Base-by-base conservation (phyloP, 2,329 filamentous ascomycete species). In the Hypoxylon sp. region DNA sequence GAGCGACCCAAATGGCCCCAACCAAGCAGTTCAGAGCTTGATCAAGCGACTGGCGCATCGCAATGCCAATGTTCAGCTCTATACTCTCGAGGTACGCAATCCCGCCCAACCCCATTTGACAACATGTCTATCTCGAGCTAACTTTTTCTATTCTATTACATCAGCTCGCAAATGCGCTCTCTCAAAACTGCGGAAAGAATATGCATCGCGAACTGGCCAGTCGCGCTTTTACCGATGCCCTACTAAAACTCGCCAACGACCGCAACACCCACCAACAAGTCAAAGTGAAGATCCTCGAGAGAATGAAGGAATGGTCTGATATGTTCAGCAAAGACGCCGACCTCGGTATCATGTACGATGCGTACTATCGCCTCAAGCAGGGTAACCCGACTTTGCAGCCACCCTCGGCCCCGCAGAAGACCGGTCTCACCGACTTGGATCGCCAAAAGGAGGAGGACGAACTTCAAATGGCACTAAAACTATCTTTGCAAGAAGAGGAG, bases 381-480 rank as follows among this genome's bases (percentile, higher is more conserved):
- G 74, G 72, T 82, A 93, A 99, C 74, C 94, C 94, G 2, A 93
- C 90, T 60, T 75, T 99, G 44, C 90, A 96, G 58, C 83, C 92
- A 11, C 94, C 94, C 0, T 96, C 91, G 47, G 96, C 96, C 60
- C 94, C 94, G 3, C 88, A 88, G 64, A 99, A 99, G 79, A 90
- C 88, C 55, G 86, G 91, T 62, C 91, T 99, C 57, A 97, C 93
- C 34, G 89, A 95, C 23, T 65, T 88, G 35, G 94, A 99, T 72
- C 84, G 94, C 58, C 89, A 91, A 72, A 96, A 96, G 74, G 94
- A 99, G 73, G 94, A 99, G 55, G 92, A 97, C 40, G 94, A 99
- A 73, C 77, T 99, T 46, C 94, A 97, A 71, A 96, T 97, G 85
- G 94, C 94, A 2, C 79, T 99, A 37, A 92, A 89, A 65, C 79